These are phyloP conservation scores for Taxawa tesnikishii DNA, from an alignment of 2,329 filamentous ascomycete species.

Conservation along the genomic window DNA sequence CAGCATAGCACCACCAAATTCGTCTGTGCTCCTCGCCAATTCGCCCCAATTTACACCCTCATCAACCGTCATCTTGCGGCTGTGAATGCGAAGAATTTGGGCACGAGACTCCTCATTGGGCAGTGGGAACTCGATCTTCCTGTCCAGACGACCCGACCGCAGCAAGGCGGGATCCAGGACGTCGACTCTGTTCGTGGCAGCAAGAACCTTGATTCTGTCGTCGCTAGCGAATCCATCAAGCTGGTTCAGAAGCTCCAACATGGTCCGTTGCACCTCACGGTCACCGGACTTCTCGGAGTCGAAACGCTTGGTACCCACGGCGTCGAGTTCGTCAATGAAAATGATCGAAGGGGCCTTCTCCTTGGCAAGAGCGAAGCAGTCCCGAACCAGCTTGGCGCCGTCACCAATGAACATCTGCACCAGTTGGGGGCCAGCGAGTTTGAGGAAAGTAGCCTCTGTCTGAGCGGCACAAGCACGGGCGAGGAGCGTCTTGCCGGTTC, in stretches of 20 bases:
- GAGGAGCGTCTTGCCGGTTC: conserved; percentile 82
- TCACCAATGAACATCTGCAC: conserved; percentile 99
- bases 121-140: conserved; percentile 96
- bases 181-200: conserved; percentile 88
- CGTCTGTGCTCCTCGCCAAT: conserved; percentile 89
- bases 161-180: conserved; percentile 86
- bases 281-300: conserved; percentile 97
- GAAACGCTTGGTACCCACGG: conserved; percentile 97
- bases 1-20: conserved; percentile 94
- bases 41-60: conserved; percentile 91
- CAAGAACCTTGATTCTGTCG: conserved; percentile 91
- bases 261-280: conserved; percentile 93
- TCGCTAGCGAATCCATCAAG: conserved; percentile 95
- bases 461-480: conserved; percentile 94
- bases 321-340: conserved; percentile 97
- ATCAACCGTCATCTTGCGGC: conserved; percentile 95
- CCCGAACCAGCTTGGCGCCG: conserved; percentile 90
- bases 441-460: conserved; percentile 96
- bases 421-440: conserved; percentile 91
- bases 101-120: conserved; percentile 96
- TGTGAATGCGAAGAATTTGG: conserved; percentile 95
- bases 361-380: conserved; percentile 94
- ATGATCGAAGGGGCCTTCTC: conserved; percentile 99
- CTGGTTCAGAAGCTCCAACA: conserved; percentile 97
- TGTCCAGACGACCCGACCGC: conserved; percentile 81